Evolutionary conservation across 2,329 filamentous ascomycete species (phyloP).

Genomic region (Penicillium brasilianum): DNA sequence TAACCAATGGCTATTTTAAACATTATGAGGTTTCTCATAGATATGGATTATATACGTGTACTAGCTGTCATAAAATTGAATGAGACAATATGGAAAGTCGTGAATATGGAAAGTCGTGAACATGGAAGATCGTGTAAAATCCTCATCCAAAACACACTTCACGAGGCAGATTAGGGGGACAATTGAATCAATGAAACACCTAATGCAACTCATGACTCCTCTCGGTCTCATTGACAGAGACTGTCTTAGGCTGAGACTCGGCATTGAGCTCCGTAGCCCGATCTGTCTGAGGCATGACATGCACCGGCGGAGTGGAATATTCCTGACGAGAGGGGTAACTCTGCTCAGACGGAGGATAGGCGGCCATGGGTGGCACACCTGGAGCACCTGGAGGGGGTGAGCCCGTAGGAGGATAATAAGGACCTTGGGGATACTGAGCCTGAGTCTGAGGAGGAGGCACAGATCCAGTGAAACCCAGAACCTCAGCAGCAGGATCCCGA

Average conservation of each 20-base stretch:
- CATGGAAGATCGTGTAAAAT: background rate
- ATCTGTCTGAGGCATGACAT: background rate
- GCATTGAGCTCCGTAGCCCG: constrained; percentile 10
- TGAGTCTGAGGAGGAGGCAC: background rate
- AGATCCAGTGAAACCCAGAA: constrained; percentile 3
- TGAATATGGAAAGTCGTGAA: background rate
- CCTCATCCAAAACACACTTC: background rate
- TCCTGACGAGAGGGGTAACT: background rate
- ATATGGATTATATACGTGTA: background rate
- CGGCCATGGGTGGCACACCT: constrained; percentile 12
- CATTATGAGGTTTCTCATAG: background rate
- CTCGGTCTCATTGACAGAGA: constrained; percentile 16
- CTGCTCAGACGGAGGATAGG: constrained; percentile 7
- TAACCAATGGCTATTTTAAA: constrained; percentile 6
- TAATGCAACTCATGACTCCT: background rate
- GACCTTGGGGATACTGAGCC: constrained; percentile 5
- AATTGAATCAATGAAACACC: background rate
- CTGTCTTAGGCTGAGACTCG: constrained; percentile 6
- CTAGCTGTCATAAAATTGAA: background rate
- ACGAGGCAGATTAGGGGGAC: background rate
- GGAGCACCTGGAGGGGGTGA: background rate
- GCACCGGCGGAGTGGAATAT: constrained; percentile 4
- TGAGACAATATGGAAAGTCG: background rate
- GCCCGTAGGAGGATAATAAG: constrained; percentile 10
- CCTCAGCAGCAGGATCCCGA: constrained; percentile 16